A percentile compares a stretch with the other conserved stretches of the same genome.
These are phyloP conservation scores for Phytophthora cryptogea DNA, from an alignment of 352 stramenopile genomes.

Conservation along the genomic window DNA sequence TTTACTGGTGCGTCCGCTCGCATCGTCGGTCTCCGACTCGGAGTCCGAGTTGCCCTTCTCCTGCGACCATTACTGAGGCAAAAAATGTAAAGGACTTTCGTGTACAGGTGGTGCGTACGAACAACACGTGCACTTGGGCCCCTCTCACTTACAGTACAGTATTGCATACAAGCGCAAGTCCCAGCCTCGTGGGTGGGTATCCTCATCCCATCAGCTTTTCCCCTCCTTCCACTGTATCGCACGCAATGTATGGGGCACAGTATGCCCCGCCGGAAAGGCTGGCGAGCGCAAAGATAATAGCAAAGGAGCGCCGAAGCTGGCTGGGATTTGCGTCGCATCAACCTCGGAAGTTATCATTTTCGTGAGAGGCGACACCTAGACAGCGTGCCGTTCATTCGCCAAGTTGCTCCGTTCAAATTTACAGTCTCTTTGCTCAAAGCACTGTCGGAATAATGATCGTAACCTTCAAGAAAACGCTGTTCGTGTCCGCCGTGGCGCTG, in stretches of 20 bases:
- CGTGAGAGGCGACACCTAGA: slow-evolving; percentile 1
- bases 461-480: slow-evolving; percentile 34
- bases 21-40: neutral
- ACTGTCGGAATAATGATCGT: slow-evolving; percentile 27
- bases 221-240: slow-evolving; percentile 19
- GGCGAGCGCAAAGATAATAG: slow-evolving; percentile 12
- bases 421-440: slow-evolving; percentile 6
- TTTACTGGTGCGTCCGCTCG: neutral
- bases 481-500: slow-evolving; percentile 32
- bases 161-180: slow-evolving; percentile 2
- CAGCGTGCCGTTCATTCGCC: slow-evolving; percentile 19
- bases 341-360: slow-evolving; percentile 14
- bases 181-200: slow-evolving; percentile 17
- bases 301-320: slow-evolving; percentile 13
- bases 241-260: slow-evolving; percentile 19
- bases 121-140: neutral
- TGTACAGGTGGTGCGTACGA: slow-evolving; percentile 22
- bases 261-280: slow-evolving; percentile 22
- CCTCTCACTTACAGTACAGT: slow-evolving; percentile 6
- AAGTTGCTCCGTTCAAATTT: slow-evolving; percentile 28
- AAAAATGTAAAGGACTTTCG: slow-evolving; percentile 22
- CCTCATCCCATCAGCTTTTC: slow-evolving; percentile 24
- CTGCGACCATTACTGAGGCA: no score
- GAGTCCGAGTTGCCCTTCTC: no score
- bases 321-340: slow-evolving; percentile 21